Evolutionary conservation across 371 early-diverging fungal genomes (phyloP).

Genomic region (Aphelidium insulamus): DNA sequence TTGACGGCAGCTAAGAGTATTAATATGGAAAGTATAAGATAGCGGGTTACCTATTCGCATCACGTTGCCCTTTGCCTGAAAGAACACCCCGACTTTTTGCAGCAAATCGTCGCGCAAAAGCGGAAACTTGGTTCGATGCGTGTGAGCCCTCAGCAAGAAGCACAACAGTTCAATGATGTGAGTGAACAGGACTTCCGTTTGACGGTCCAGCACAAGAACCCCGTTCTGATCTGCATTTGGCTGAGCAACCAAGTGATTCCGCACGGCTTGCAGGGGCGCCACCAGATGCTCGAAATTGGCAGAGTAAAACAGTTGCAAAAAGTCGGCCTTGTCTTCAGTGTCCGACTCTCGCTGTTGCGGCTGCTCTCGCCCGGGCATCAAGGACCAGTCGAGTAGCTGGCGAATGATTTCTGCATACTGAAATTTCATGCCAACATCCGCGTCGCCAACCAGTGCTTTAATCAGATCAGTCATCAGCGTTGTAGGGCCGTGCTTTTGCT

Average conservation of each 20-base stretch:
- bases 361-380: neutral
- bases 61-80: slow-evolving; percentile 35
- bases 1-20: slow-evolving; percentile 33
- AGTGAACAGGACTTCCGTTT: slow-evolving; percentile 5
- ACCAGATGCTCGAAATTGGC: slow-evolving; percentile 24
- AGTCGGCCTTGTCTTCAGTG: slow-evolving; percentile 35
- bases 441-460: slow-evolving; percentile 20
- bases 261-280: slow-evolving; percentile 20
- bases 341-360: neutral
- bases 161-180: slow-evolving; percentile 18
- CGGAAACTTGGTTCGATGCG: slow-evolving; percentile 48
- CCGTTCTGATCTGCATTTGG: too few species aligned
- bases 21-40: neutral
- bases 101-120: slow-evolving; percentile 34
- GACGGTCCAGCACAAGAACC: neutral
- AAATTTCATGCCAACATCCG: slow-evolving; percentile 32
- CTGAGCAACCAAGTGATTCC: neutral
- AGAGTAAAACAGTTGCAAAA: slow-evolving; percentile 48
- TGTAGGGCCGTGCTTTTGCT: too few species aligned
- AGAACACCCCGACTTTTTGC: slow-evolving; percentile 29
- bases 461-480: too few species aligned
- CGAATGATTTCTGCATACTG: slow-evolving; percentile 50
- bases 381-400: slow-evolving; percentile 35
- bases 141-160: slow-evolving; percentile 40
- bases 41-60: slow-evolving; percentile 36